These are phyloP conservation scores for Fomitopsis pinicola DNA, from an alignment of 1,284 basidiomycete genomes.

Conservation along the genomic window DNA sequence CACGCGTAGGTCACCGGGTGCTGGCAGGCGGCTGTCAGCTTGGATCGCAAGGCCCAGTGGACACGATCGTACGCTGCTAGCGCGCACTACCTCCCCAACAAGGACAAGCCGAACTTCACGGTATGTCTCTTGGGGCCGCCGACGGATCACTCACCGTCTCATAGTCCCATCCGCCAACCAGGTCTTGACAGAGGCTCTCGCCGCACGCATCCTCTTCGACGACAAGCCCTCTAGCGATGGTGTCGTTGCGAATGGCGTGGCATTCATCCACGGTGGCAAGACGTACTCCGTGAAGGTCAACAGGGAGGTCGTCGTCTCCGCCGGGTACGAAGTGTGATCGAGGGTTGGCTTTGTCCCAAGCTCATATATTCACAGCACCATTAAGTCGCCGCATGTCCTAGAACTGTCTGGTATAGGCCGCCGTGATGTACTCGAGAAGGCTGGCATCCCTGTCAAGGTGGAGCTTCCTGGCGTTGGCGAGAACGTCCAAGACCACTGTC, in stretches of 20 bases:
- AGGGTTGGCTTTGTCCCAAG: neutral
- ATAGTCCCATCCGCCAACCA: neutral
- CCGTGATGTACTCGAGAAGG: constrained; percentile 22
- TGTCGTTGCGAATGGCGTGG: constrained; percentile 22
- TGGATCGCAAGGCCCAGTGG: constrained; percentile 9
- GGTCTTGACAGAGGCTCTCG: constrained; percentile 10
- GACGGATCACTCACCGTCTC: neutral
- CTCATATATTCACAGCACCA: constrained; percentile 8
- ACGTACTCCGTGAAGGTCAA: constrained; percentile 13
- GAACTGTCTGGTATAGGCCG: constrained; percentile 37
- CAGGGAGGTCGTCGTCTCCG: constrained; percentile 23
- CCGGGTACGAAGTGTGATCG: constrained; percentile 16
- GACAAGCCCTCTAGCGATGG: constrained; percentile 4
- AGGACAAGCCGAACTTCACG: constrained; percentile 14
- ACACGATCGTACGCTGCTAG: constrained; percentile 14
- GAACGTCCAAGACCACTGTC: constrained; percentile 33
- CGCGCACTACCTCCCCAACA: constrained; percentile 12
- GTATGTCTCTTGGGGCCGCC: neutral
- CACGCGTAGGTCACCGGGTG: constrained; percentile 9
- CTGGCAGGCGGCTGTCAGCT: constrained; percentile 3
- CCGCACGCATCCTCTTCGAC: constrained; percentile 1
- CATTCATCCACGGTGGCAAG: constrained; percentile 17
- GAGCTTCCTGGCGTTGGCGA: constrained; percentile 29
- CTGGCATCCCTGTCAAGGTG: constrained; percentile 22
- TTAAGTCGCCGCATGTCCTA: constrained; percentile 30